Percentiles rank a stretch among this genome's conserved stretches.
These are phyloP conservation scores for Plasmodium vivax DNA, from an alignment of 169 alveolate species.

Conservation along the genomic window DNA sequence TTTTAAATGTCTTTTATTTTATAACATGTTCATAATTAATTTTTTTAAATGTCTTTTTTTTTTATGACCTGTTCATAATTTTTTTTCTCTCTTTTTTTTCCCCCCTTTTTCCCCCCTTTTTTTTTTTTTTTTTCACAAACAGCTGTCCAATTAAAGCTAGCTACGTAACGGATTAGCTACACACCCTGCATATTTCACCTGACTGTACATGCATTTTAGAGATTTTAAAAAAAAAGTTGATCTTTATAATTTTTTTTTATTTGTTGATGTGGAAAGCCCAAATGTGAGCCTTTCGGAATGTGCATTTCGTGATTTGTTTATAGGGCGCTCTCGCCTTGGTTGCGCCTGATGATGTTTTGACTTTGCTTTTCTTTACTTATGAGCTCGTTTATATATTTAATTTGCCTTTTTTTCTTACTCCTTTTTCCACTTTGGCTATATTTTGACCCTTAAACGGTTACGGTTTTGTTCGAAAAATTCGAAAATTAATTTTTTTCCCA, in stretches of 20 bases:
- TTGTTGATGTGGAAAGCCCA: background rate
- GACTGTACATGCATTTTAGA: constrained; percentile 33
- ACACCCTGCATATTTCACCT: constrained; percentile 4
- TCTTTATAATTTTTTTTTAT: constrained; percentile 10
- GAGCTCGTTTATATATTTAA: background rate
- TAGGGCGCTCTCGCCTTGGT: background rate
- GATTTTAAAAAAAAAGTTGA: background rate
- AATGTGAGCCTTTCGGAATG: background rate
- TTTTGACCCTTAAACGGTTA: background rate
- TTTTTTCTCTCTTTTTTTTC: background rate
- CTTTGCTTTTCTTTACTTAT: background rate
- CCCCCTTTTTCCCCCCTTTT: background rate
- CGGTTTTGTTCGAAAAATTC: background rate
- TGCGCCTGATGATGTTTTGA: background rate
- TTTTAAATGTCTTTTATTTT: no score
- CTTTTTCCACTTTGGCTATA: background rate
- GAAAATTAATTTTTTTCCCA: background rate
- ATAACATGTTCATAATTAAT: background rate
- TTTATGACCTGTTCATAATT: background rate
- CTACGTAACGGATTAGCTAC: background rate
- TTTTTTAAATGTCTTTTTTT: constrained; percentile 14
- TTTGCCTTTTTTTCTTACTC: background rate
- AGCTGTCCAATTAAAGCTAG: constrained; percentile 2
- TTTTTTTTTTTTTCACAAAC: constrained; percentile 18
- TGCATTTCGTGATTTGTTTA: background rate